Conservation (phyloP, 1,284 basidiomycete genomes). For the Austropuccinia psidii region DNA sequence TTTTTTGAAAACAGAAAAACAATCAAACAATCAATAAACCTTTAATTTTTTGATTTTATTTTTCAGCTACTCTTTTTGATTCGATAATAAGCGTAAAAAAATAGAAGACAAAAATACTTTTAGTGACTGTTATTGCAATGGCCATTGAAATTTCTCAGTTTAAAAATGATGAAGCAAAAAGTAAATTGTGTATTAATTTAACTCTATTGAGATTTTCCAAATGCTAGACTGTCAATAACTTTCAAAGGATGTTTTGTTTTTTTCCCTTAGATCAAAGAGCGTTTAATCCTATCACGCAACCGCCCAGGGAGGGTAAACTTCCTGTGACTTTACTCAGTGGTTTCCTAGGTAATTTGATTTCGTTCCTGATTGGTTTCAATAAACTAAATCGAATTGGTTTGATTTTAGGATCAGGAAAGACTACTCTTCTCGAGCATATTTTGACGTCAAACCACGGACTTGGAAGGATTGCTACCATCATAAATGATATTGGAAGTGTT, state of each 20-base stretch:
- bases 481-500: slow-evolving; percentile 51
- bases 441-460: slow-evolving; percentile 50
- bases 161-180: not conserved
- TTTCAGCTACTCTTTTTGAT: no score
- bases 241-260: not conserved
- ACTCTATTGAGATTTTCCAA: not conserved
- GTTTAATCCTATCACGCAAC: slow-evolving; percentile 8
- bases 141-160: slow-evolving; percentile 11
- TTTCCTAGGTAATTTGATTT: slow-evolving; percentile 10
- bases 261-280: not conserved
- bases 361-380: not conserved
- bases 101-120: not conserved
- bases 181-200: not conserved
- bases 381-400: not conserved
- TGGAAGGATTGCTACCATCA: slow-evolving; percentile 49
- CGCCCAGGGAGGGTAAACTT: slow-evolving; percentile 25
- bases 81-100: no score
- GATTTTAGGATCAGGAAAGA: slow-evolving; percentile 50
- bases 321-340: slow-evolving; percentile 33
- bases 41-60: no score
- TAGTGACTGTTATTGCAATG: slow-evolving; percentile 5
- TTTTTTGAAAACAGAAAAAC: no score
- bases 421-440: slow-evolving; percentile 51
- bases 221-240: not conserved
- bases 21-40: no score